Conservation (phyloP, 192 early-diverging fungal species). For the Coemansia sp. region DNA sequence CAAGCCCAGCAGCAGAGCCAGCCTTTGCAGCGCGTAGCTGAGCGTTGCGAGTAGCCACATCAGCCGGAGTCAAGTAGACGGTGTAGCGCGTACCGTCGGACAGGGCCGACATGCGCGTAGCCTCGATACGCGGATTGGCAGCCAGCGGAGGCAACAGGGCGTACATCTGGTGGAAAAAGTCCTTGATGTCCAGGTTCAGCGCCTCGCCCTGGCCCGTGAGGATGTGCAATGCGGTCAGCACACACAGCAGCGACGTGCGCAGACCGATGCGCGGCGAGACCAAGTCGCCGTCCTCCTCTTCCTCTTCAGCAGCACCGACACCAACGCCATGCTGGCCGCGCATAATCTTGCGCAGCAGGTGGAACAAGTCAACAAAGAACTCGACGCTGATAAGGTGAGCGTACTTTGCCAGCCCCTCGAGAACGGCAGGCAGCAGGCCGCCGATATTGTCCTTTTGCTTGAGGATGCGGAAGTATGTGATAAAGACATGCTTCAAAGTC, state of each 20-base stretch:
- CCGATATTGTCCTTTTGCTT: constrained; percentile 78
- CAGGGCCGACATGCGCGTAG: constrained; percentile 51
- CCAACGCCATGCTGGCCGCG: constrained; percentile 62
- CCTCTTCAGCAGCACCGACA: constrained; percentile 49
- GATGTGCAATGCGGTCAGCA: constrained; percentile 86
- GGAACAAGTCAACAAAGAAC: constrained; percentile 89
- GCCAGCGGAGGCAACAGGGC: constrained; percentile 71
- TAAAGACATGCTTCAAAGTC: constrained; percentile 92
- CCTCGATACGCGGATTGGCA: constrained; percentile 66
- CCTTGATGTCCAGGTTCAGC: constrained; percentile 88
- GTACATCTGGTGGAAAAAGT: constrained; percentile 90
- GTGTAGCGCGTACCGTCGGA: constrained; percentile 55
- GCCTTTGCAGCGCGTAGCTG: constrained; percentile 10
- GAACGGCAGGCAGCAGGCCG: constrained; percentile 63
- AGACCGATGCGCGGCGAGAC: constrained; percentile 56
- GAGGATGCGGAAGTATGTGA: constrained; percentile 93
- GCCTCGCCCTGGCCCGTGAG: constrained; percentile 91
- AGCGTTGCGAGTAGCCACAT: constrained; percentile 40
- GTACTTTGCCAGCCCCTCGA: constrained; percentile 72
- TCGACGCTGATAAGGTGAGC: constrained; percentile 97
- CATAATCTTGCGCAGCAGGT: constrained; percentile 82
- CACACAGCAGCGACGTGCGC: constrained; percentile 80
- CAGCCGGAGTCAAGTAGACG: constrained; percentile 45
- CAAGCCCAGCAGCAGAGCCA: neutral
- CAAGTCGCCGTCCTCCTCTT: constrained; percentile 22